These are phyloP conservation scores for Cinchona pubescens DNA, from an alignment of 257 asterid genomes.

Conservation along the genomic window DNA sequence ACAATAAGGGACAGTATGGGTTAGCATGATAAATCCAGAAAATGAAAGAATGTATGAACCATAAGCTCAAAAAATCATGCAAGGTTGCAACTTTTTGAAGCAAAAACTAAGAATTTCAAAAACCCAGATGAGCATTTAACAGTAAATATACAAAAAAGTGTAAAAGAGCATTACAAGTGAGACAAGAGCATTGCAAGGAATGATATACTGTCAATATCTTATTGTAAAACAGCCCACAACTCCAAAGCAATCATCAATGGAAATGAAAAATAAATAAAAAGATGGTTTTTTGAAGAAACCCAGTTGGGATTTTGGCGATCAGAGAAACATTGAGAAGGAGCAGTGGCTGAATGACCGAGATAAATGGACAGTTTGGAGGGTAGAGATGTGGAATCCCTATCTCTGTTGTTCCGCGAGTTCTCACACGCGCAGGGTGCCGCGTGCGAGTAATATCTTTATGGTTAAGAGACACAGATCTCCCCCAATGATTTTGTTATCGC, in stretches of 20 bases:
- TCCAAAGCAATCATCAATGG: neutral
- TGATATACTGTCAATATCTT: neutral
- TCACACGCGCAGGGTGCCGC: neutral
- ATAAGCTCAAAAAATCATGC: neutral
- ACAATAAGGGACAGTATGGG: neutral
- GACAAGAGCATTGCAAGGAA: conserved; percentile 43
- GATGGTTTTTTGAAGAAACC: neutral
- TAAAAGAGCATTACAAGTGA: conserved; percentile 40
- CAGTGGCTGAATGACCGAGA: neutral
- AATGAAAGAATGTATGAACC: neutral
- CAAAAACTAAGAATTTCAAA: neutral
- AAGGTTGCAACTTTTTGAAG: conserved; percentile 9
- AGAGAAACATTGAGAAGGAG: neutral
- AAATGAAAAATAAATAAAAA: neutral
- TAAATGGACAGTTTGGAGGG: neutral
- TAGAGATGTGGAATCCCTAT: too few species aligned
- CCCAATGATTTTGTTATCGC: too few species aligned
- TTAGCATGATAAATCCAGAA: neutral
- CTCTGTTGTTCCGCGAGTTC: too few species aligned
- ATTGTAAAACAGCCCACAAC: neutral
- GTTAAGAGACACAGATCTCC: too few species aligned
- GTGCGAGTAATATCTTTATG: neutral
- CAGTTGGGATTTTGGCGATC: neutral
- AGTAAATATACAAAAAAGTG: neutral
- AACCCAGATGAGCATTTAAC: conserved; percentile 2